These are phyloP conservation scores for Fusarium keratoplasticum DNA, from an alignment of 2,329 filamentous ascomycete species.

Conservation along the genomic window DNA sequence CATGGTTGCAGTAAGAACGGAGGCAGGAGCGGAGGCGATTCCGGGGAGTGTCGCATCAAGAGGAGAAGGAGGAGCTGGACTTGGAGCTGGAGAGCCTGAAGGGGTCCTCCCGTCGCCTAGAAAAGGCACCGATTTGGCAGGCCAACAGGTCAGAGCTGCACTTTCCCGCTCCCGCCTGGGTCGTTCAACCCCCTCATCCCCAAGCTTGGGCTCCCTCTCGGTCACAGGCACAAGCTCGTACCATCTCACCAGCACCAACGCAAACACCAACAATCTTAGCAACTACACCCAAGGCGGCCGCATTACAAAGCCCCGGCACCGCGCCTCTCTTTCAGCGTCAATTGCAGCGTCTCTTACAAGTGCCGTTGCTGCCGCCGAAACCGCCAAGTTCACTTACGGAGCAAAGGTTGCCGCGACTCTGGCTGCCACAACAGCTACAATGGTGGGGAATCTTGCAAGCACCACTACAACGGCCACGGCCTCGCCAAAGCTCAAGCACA, in stretches of 20 bases:
- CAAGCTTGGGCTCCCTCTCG: constrained; percentile 25
- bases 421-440: constrained; percentile 25
- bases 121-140: constrained; percentile 36
- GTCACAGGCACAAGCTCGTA: constrained; percentile 22
- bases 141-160: constrained; percentile 35
- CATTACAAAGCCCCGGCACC: constrained; percentile 43
- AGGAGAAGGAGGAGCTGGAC: constrained; percentile 7
- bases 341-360: constrained; percentile 35
- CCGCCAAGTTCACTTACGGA: constrained; percentile 34
- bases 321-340: constrained; percentile 34
- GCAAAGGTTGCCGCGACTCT: constrained; percentile 32
- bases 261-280: constrained; percentile 13
- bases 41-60: constrained; percentile 24
- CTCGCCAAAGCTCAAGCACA: constrained; percentile 29
- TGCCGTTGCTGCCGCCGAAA: constrained; percentile 35
- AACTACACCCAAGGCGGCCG: constrained; percentile 41
- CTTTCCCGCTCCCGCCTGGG: constrained; percentile 34
- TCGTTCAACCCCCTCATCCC: constrained; percentile 37
- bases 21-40: constrained; percentile 24
- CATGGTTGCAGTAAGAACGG: constrained; percentile 26
- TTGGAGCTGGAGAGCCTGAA: constrained; percentile 1
- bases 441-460: constrained; percentile 28
- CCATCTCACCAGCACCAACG: constrained; percentile 22
- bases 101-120: constrained; percentile 34
- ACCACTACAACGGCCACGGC: constrained; percentile 30